Conservation (phyloP, 2,329 filamentous ascomycete genomes). For the Aspergillus novofumigatus region DNA sequence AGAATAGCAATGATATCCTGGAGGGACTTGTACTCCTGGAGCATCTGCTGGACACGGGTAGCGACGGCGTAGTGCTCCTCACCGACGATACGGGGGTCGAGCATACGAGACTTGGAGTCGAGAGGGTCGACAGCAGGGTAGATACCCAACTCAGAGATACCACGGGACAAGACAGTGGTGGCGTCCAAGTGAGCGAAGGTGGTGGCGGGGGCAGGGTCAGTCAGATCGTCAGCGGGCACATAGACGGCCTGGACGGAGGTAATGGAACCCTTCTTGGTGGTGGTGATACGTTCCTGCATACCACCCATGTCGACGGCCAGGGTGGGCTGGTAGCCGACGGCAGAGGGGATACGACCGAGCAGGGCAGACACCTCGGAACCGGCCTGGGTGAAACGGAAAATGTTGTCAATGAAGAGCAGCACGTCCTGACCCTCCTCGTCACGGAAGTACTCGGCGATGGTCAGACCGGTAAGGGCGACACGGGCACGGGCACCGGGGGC, state of each 20-base stretch:
- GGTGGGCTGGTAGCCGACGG: constrained; percentile 99
- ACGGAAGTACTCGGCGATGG: constrained; percentile 70
- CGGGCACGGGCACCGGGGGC: constrained; percentile 98
- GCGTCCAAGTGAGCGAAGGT: constrained; percentile 99
- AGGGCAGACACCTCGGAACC: constrained; percentile 99
- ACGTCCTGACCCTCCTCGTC: constrained; percentile 85
- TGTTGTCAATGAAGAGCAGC: constrained; percentile 99
- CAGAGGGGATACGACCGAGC: constrained; percentile 98
- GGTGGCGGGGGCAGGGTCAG: constrained; percentile 97
- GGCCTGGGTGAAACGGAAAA: constrained; percentile 99
- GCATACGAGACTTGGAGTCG: constrained; percentile 98
- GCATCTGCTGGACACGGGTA: constrained; percentile 95
- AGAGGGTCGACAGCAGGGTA: constrained; percentile 99
- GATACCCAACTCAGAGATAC: constrained; percentile 99
- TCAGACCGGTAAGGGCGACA: constrained; percentile 91
- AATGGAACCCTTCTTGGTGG: constrained; percentile 98
- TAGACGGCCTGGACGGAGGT: constrained; percentile 99
- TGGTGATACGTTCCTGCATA: constrained; percentile 99
- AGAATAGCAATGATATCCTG: constrained; percentile 99
- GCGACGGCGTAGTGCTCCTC: constrained; percentile 96
- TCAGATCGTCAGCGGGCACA: constrained; percentile 99
- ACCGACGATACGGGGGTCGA: constrained; percentile 97
- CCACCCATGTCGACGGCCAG: constrained; percentile 98
- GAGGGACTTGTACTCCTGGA: constrained; percentile 99
- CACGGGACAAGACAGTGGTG: constrained; percentile 99